Evolutionary conservation across 768 basidiomycete genomes (phyloP).

Genomic region (Boletus fagicola): DNA sequence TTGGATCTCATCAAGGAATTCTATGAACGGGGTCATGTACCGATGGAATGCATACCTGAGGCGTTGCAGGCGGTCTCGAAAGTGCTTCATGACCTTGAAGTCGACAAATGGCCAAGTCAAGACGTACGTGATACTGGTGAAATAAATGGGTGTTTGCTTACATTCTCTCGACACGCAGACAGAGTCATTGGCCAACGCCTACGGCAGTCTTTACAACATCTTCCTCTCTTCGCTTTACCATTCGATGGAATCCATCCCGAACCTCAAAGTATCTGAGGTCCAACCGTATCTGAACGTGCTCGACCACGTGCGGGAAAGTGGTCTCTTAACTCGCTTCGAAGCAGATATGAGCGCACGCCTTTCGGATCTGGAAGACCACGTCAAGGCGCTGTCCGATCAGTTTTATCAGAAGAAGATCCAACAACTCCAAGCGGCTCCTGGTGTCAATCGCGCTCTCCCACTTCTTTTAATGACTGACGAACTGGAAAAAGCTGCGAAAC

Average conservation of each 20-base stretch:
- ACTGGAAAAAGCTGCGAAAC: slow-evolving; percentile 81
- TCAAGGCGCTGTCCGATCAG: slow-evolving; percentile 56
- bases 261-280: slow-evolving; percentile 69
- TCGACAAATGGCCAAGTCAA: slow-evolving; percentile 73
- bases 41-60: slow-evolving; percentile 92
- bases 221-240: slow-evolving; percentile 86
- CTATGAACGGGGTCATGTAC: slow-evolving; percentile 87
- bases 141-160: slow-evolving; percentile 5
- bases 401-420: slow-evolving; percentile 64
- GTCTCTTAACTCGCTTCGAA: slow-evolving; percentile 68
- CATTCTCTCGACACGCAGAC: slow-evolving; percentile 38
- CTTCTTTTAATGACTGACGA: slow-evolving; percentile 84
- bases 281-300: slow-evolving; percentile 63
- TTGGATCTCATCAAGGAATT: slow-evolving; percentile 82
- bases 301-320: slow-evolving; percentile 67
- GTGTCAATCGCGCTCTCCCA: slow-evolving; percentile 79
- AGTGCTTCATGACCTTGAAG: slow-evolving; percentile 64
- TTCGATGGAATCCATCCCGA: slow-evolving; percentile 71
- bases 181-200: slow-evolving; percentile 66
- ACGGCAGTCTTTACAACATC: slow-evolving; percentile 77
- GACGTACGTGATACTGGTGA: slow-evolving; percentile 59
- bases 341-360: slow-evolving; percentile 70
- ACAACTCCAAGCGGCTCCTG: slow-evolving; percentile 64
- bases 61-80: slow-evolving; percentile 74
- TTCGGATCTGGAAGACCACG: slow-evolving; percentile 62